Evolutionary conservation across 1,139 yeast genomes (phyloP), one percentile per base, ranked within the genome.

Genomic region (Blastobotrys petasosporus): DNA sequence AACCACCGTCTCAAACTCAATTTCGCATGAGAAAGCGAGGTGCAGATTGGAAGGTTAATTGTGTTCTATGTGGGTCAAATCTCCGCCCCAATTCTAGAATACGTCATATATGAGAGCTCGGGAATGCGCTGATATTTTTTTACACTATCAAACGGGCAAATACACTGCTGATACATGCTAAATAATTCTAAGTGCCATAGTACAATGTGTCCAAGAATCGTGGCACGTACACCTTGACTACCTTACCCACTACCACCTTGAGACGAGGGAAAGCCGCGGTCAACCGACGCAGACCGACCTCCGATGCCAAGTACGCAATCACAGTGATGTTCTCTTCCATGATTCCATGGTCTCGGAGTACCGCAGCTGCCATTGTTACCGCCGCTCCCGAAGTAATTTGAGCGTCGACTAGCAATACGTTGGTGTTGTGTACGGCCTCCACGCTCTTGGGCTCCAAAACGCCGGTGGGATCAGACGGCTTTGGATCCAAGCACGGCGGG

Each of bases 351-450:
- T 92, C 97, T 13, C 85, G 57, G 48, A 92, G 69, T 3, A 92
- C 90, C 56, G 88, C 94, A 39, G 87, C 78, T 0, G 97, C 95
- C 97, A 92, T 92, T 42, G 87, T 85, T 2, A 90, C 82, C 0
- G 95, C 95, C 0, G 96, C 95, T 1, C 97, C 98, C 39, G 95
- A 82, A 23, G 87, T 82, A 42, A 87, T 73, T 62, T 90, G 97
- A 0, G 95, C 85, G 61, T 92, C 97, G 59, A 86, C 77, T 41
- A 92, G 66, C 33, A 92, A 65, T 1, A 86, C 78, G 53, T 75
- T 77, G 43, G 72, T 70, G 31, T 54, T 60, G 3, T 50, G 33
- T 2, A 51, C 48, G 15, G 48, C 51, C 1, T 54, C 50, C n/a
- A 42, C 16, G 13, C 53, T 46, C 29, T 49, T 45, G 4, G 41